A percentile compares a stretch with the other conserved stretches of the same genome.
These are phyloP conservation scores for Rhizopus delemar DNA, from an alignment of 371 early-diverging fungal species.

Conservation along the genomic window DNA sequence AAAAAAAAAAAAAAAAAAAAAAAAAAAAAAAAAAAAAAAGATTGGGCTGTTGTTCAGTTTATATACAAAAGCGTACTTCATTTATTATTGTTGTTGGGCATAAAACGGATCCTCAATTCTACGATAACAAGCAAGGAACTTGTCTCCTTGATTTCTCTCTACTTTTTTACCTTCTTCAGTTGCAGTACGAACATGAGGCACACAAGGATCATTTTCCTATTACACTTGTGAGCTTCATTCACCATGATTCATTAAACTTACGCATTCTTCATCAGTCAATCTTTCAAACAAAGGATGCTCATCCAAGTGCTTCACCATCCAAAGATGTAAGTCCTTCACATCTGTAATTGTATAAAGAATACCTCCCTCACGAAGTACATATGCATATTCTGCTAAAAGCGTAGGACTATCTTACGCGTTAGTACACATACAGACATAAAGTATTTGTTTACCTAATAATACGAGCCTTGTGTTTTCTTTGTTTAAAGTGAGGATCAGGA, in stretches of 20 bases:
- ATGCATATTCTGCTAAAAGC: constrained; percentile 95
- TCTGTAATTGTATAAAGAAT: constrained; percentile 96
- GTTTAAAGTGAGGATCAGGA: constrained; percentile 99
- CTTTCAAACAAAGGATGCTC: constrained; percentile 92
- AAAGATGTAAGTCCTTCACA: constrained; percentile 90
- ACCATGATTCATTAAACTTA: constrained; percentile 25
- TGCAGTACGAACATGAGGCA: constrained; percentile 77
- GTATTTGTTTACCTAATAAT: constrained; percentile 78
- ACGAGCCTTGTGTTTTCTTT: constrained; percentile 98
- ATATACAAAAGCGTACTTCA: constrained; percentile 7
- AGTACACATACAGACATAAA: no score
- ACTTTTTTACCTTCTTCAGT: constrained; percentile 99
- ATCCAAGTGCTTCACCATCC: constrained; percentile 96
- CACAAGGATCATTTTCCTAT: constrained; percentile 82
- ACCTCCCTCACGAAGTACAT: constrained; percentile 85
- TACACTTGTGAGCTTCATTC: background rate
- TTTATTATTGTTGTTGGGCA: constrained; percentile 1
- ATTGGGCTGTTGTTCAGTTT: background rate
- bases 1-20: constrained; percentile 2
- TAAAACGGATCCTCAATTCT: constrained; percentile 68
- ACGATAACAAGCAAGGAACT: constrained; percentile 90
- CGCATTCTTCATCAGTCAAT: constrained; percentile 82
- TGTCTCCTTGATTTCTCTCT: constrained; percentile 90
- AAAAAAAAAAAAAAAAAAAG: constrained; percentile 2
- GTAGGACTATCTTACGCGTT: constrained; percentile 47